Conservation (phyloP, 257 asterid genomes). For the Phtheirospermum japonicum region DNA sequence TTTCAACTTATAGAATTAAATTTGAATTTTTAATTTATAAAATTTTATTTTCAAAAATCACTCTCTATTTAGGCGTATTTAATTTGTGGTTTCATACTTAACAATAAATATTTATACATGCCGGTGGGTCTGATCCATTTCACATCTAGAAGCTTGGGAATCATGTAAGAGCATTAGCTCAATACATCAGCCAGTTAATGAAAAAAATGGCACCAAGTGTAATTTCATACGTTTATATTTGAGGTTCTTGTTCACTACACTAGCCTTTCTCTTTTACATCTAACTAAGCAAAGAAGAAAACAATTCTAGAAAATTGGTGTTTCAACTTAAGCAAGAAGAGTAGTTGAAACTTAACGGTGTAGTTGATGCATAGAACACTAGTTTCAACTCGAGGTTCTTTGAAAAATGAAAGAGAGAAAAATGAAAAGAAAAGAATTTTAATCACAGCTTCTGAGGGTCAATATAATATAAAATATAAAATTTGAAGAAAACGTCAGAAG, state of each 20-base stretch:
- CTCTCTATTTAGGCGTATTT: neutral
- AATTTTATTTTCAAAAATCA: neutral
- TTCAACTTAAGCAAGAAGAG: constrained; percentile 1
- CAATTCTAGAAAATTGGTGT: too few relatives aligned
- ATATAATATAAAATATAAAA: neutral
- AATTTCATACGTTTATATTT: neutral
- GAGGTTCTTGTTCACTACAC: neutral
- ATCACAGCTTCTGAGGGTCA: constrained; percentile 5
- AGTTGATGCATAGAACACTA: neutral
- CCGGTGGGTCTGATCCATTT: neutral
- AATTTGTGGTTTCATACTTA: neutral
- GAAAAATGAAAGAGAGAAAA: neutral
- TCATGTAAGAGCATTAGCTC: neutral
- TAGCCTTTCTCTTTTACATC: neutral
- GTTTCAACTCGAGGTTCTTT: neutral
- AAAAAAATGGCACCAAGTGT: neutral
- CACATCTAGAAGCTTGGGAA: neutral
- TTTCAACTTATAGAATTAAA: neutral
- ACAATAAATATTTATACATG: neutral
- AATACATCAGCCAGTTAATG: neutral
- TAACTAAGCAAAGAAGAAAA: too few relatives aligned
- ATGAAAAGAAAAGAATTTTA: neutral
- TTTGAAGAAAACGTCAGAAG: neutral
- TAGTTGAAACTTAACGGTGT: neutral
- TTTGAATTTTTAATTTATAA: neutral